phyloP scores from a whole-genome alignment of 2,329 filamentous ascomycete species.

The Clonostachys rhizophaga region DNA sequence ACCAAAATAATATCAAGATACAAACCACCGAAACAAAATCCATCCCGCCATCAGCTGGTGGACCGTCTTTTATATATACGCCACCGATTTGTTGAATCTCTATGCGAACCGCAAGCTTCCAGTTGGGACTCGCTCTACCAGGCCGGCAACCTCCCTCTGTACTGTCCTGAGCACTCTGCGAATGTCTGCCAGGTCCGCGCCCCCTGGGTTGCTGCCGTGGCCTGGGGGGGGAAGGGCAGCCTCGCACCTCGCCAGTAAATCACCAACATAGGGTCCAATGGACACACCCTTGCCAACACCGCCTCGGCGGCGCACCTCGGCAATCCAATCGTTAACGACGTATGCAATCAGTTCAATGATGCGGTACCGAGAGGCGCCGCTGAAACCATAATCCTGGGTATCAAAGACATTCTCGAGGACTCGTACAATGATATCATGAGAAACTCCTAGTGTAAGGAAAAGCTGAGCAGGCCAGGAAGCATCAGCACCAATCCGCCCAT shows the following conservation, averaged over 20 bases:
- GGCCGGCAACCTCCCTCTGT: constrained; percentile 35
- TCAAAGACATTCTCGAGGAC: constrained; percentile 54
- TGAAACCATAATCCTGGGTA: constrained; percentile 55
- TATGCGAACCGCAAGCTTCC: constrained; percentile 27
- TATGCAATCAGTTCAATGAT: constrained; percentile 51
- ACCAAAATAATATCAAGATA: too few species aligned
- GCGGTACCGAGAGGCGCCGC: constrained; percentile 39
- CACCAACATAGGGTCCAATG: constrained; percentile 38
- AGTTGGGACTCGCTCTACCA: constrained; percentile 35
- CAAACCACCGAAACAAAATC: too few species aligned
- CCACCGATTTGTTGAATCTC: too few species aligned
- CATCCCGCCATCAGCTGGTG: too few species aligned
- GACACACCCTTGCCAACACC: constrained; percentile 29
- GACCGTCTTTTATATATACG: too few species aligned
- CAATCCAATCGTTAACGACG: constrained; percentile 42
- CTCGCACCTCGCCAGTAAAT: constrained; percentile 47
- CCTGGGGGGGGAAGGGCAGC: constrained; percentile 31
- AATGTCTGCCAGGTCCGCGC: constrained; percentile 37
- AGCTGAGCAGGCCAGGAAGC: constrained; percentile 52
- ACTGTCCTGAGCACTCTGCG: constrained; percentile 33
- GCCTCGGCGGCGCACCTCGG: constrained; percentile 41
- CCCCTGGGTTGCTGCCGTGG: constrained; percentile 36
- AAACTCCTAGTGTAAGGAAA: constrained; percentile 51
- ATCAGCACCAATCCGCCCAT: constrained; percentile 51
- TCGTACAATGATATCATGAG: constrained; percentile 50